phyloP scores from a whole-genome alignment of 805 yeast species.

The Tetrapisispora namnaoensis region DNA sequence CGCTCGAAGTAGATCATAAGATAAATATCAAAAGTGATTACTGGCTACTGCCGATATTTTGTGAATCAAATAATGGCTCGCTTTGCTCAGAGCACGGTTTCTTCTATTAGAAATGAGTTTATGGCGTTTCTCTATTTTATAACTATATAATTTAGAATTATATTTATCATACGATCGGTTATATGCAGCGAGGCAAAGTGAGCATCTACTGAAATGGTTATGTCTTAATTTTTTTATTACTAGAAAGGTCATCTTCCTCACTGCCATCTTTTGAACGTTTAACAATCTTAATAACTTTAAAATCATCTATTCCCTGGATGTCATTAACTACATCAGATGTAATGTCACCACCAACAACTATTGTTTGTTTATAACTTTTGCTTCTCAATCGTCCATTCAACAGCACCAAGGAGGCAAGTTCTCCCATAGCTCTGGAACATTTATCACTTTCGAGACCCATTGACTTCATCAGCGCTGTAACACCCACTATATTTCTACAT shows the following conservation, averaged over 20 bases:
- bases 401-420: conserved; percentile 53
- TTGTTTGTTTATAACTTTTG: conserved; percentile 69
- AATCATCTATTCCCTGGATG: conserved; percentile 8
- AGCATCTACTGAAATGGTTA: no score
- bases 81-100: no score
- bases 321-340: conserved; percentile 26
- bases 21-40: no score
- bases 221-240: neutral
- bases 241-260: neutral
- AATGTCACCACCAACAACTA: conserved; percentile 37
- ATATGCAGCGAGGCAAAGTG: no score
- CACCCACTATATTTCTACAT: conserved; percentile 59
- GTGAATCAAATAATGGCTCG: no score
- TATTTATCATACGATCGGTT: no score
- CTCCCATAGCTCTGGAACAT: conserved; percentile 49
- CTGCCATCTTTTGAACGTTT: conserved; percentile 7
- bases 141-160: no score
- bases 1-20: no score
- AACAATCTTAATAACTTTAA: conserved; percentile 16
- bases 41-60: no score
- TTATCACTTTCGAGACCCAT: conserved; percentile 63
- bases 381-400: conserved; percentile 65
- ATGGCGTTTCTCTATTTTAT: no score
- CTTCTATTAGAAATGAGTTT: no score
- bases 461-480: conserved; percentile 51